phyloP scores from a whole-genome alignment of 768 basidiomycete species.

The Porpolomopsis calyptriformis region DNA sequence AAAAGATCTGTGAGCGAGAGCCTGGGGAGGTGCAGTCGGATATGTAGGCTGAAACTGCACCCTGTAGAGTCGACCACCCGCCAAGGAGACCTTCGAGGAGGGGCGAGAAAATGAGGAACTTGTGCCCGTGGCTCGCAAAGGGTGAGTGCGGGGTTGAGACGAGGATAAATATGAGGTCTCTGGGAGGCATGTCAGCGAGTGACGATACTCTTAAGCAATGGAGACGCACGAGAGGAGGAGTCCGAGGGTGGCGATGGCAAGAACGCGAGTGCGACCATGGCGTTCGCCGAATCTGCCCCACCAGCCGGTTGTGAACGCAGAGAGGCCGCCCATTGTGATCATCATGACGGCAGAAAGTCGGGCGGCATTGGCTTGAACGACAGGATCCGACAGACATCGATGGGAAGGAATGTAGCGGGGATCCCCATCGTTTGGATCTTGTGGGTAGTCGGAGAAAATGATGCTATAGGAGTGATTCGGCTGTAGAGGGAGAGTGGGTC shows the following conservation, averaged over 20 bases:
- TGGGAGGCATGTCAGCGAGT: constrained; percentile 20
- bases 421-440: constrained; percentile 15
- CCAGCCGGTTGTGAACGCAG: constrained; percentile 78
- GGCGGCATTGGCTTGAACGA: constrained; percentile 62
- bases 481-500: constrained; percentile 17
- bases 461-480: constrained; percentile 6
- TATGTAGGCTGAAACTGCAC: constrained; percentile 71
- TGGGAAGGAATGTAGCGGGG: constrained; percentile 27
- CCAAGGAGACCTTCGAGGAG: constrained; percentile 75
- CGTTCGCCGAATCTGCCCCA: constrained; percentile 82
- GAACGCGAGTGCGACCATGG: constrained; percentile 66
- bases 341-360: constrained; percentile 68
- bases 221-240: constrained; percentile 28
- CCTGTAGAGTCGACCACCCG: constrained; percentile 69
- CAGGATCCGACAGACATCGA: constrained; percentile 35
- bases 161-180: constrained; percentile 77
- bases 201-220: constrained; percentile 4
- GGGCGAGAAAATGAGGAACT: constrained; percentile 69
- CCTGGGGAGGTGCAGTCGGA: constrained; percentile 81
- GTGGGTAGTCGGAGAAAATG: constrained; percentile 5
- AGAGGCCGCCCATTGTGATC: constrained; percentile 67
- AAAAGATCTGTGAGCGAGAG: constrained; percentile 63
- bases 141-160: constrained; percentile 61
- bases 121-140: constrained; percentile 58
- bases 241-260: constrained; percentile 63